Evolutionary conservation across 2,329 filamentous ascomycete species (phyloP).

Genomic region (Phialophora expanda): DNA sequence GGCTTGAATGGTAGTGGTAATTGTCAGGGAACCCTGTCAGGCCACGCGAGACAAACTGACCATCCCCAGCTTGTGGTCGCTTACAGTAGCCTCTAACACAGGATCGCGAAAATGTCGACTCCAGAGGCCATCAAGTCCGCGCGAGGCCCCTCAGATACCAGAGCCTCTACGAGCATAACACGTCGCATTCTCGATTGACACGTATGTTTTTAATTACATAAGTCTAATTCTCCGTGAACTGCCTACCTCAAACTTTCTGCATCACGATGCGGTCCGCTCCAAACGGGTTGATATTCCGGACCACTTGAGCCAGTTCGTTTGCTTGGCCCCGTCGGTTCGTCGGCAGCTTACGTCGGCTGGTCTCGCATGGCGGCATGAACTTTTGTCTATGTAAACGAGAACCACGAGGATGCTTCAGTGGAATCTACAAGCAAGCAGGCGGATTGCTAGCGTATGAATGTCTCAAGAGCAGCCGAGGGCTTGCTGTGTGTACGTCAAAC

Average conservation of each 20-base stretch:
- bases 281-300: constrained; percentile 15
- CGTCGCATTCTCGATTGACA: background rate
- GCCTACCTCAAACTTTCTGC: background rate
- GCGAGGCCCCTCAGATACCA: background rate
- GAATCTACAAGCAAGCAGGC: constrained; percentile 6
- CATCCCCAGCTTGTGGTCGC: background rate
- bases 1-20: constrained; percentile 2
- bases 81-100: background rate
- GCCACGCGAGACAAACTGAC: constrained; percentile 11
- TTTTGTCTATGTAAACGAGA: constrained; percentile 18
- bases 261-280: constrained; percentile 2
- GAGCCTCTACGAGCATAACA: background rate
- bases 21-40: constrained; percentile 12
- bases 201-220: background rate
- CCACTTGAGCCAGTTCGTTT: constrained; percentile 17
- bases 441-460: constrained; percentile 16
- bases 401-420: constrained; percentile 24
- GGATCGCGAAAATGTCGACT: background rate
- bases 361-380: constrained; percentile 33
- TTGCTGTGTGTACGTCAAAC: constrained; percentile 22
- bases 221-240: background rate
- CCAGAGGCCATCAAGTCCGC: background rate
- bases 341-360: constrained; percentile 14
- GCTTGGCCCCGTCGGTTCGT: constrained; percentile 18
- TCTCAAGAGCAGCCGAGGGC: constrained; percentile 26